phyloP scores from a whole-genome alignment of 345 rosid genomes.

The Arabidopsis arenosa region DNA sequence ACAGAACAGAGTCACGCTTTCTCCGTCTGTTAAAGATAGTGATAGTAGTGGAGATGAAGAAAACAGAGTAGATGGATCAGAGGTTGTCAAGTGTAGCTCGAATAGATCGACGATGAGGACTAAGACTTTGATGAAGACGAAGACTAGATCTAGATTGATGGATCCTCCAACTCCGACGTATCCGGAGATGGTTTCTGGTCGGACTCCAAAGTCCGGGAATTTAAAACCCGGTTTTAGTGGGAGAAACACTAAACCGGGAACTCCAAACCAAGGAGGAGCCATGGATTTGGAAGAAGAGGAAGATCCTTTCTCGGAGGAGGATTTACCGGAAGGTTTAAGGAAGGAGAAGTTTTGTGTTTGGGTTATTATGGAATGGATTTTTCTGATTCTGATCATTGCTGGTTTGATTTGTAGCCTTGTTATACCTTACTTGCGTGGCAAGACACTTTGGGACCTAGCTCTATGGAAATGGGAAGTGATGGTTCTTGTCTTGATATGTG shows the following conservation, averaged over 20 bases:
- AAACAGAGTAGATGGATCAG: conserved; percentile 45
- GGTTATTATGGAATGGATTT: conserved; percentile 68
- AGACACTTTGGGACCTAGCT: conserved; percentile 55
- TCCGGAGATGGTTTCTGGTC: conserved; percentile 51
- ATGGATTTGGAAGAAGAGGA: conserved; percentile 72
- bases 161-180: conserved; percentile 59
- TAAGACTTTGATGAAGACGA: conserved; percentile 52
- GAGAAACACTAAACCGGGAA: conserved; percentile 37
- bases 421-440: conserved; percentile 45
- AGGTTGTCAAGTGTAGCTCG: conserved; percentile 64
- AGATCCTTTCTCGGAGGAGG: conserved; percentile 73
- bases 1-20: conserved; percentile 45
- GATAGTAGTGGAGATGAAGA: conserved; percentile 36
- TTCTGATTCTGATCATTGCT: conserved; percentile 63
- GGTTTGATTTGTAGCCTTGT: conserved; percentile 64
- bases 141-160: conserved; percentile 71
- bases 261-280: conserved; percentile 23
- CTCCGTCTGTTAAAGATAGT: conserved; percentile 46
- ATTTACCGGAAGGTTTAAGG: conserved; percentile 76
- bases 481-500: conserved; percentile 79
- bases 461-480: conserved; percentile 94
- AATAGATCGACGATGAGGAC: conserved; percentile 49
- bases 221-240: conserved; percentile 58
- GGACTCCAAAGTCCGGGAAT: conserved; percentile 47
- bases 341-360: conserved; percentile 49